Base-by-base conservation (phyloP, 768 basidiomycete genomes). In the Leccinum broughii region DNA sequence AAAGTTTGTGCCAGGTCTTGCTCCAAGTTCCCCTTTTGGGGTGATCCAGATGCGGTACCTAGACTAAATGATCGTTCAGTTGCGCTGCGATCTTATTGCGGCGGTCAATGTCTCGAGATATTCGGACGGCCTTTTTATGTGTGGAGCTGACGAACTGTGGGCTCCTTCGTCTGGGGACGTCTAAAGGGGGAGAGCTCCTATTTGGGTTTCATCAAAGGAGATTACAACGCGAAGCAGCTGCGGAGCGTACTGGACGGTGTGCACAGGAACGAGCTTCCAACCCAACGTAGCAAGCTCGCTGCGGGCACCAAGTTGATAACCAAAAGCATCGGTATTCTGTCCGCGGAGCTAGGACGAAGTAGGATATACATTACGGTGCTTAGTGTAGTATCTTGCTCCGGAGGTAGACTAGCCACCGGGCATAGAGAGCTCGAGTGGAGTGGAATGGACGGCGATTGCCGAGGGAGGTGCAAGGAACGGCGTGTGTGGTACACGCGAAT, bases 371-470 rank as follows among this genome's bases (percentile, higher is more conserved):
- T 39, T 17, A 55, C 24, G 20, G 14, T 26, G 20, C 14, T 26
- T 51, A 34, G 34, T 34, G 34, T 34, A 34, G 34, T 5, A 56
- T 14, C 28, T 8, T 24, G 26, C 20, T 26, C 15, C 34, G 32
- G 10, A 49, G 57, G 30, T 49, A 41, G 59, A 13, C 20, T 58
- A 60, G 11, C 32, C 32, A 30, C 30, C 57, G 35, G 39, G 13
- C 22, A 32, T 44, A 37, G 26, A 54, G 35, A 54, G 34, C 35
- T 15, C 20, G 37, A 14, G 57, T 61, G 55, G 62, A 51, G 20
- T 41, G 52, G 54, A 11, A 60, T 64, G 32, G 22, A 8, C 60
- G 66, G 66, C 50, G 55, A 66, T 68, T 60, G 48, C 66, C 66
- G 66, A 51, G 22, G 39, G 51, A 44, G 56, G 48, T 13, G 52